Conservation (phyloP, 192 early-diverging fungal species). For the Backusella tarrabulga region DNA sequence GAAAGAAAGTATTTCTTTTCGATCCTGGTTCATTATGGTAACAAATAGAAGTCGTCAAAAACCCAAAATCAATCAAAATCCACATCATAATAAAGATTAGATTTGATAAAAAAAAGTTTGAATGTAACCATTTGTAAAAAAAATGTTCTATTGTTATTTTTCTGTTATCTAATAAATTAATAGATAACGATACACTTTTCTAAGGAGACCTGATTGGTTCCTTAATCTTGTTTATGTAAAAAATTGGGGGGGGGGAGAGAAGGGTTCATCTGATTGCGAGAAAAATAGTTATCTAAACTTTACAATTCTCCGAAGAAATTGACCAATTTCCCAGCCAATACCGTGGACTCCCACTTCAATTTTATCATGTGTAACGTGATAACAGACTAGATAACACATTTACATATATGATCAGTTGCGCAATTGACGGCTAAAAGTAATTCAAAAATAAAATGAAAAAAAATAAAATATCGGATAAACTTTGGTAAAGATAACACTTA, state of each 20-base stretch:
- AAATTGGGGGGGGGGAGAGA: background rate
- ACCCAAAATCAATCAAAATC: background rate
- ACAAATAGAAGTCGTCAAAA: background rate
- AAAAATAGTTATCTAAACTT: background rate
- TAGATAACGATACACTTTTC: background rate
- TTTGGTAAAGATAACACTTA: background rate
- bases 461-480: background rate
- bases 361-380: background rate
- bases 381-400: background rate
- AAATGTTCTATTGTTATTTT: background rate
- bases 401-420: background rate
- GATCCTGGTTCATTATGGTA: background rate
- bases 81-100: background rate
- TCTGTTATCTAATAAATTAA: slow-evolving; percentile 7
- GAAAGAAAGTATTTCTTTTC: background rate
- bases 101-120: background rate
- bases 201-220: background rate
- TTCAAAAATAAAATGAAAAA: slow-evolving; percentile 2
- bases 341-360: background rate
- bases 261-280: slow-evolving; percentile 2
- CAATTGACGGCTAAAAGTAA: slow-evolving; percentile 6
- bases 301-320: slow-evolving; percentile 4
- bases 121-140: background rate
- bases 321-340: background rate
- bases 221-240: background rate